Evolutionary conservation across 2,329 filamentous ascomycete species (phyloP).

Genomic region (Pseudogymnoascus sp.): DNA sequence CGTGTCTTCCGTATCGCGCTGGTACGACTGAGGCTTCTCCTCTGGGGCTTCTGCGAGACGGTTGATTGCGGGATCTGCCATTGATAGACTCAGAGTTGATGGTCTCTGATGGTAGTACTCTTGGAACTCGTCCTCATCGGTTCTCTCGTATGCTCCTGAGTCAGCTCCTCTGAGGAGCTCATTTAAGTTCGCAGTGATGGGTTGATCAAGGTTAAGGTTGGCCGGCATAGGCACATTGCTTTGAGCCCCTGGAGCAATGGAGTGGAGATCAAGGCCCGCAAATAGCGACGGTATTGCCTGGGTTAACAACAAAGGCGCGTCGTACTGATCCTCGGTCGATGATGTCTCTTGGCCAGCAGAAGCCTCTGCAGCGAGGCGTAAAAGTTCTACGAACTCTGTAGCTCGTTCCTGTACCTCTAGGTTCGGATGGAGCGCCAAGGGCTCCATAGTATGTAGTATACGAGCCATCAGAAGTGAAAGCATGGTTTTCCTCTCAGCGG

Average conservation of each 20-base stretch:
- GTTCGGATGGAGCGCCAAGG: constrained; percentile 69
- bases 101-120: constrained; percentile 54
- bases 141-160: constrained; percentile 38
- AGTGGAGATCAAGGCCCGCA: constrained; percentile 79
- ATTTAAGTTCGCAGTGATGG: constrained; percentile 69
- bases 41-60: constrained; percentile 40
- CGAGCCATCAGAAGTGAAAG: constrained; percentile 71
- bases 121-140: constrained; percentile 59
- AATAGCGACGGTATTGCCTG: constrained; percentile 88
- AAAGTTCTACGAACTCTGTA: constrained; percentile 83
- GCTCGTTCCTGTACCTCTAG: constrained; percentile 92
- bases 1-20: constrained; percentile 52
- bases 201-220: constrained; percentile 67
- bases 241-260: constrained; percentile 75
- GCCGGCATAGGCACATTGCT: constrained; percentile 74
- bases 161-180: constrained; percentile 53
- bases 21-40: constrained; percentile 44
- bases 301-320: constrained; percentile 75
- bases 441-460: constrained; percentile 73
- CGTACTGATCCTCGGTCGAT: constrained; percentile 45
- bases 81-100: constrained; percentile 33
- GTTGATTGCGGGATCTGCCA: constrained; percentile 48
- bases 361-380: constrained; percentile 80
- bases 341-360: constrained; percentile 56
- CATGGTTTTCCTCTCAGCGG: constrained; percentile 61